Base-by-base conservation (phyloP, 108 stramenopile genomes). In the Nannochloropsis oceanica region DNA sequence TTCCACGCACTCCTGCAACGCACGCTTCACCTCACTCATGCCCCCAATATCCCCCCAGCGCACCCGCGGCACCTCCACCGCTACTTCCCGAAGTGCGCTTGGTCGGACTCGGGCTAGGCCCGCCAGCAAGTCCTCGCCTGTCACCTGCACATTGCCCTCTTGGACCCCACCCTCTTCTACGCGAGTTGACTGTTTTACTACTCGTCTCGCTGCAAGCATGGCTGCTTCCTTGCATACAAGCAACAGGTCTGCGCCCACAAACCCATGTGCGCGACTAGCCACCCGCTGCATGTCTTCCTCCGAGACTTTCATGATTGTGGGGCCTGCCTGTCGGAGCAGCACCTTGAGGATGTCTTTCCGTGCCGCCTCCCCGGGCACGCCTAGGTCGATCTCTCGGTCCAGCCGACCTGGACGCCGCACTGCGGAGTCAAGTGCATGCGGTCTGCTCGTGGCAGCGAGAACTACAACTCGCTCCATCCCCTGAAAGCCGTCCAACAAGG, bases 1-100 rank as follows among this genome's bases (percentile, higher is more conserved):
- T 59, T 92, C 92, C 50, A 92, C 86, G 42, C 42, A 82, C 84
- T 91, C 88, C 25, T 44, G 43, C 73, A 92, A 44, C 44, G 44
- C 43, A 86, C 90, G 91, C 91, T 92, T 92, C 18, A 92, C 92
- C 42, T 42, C 83, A 18, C 86, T 84, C 89, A 91, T 88, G 44
- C 93, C 93, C 20, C 90, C 91, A 42, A 93, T 90, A 43, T 92
- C 89, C 10, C 44, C 84, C 91, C 91, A 91, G 8, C 43, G 42
- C 25, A 89, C 89, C 34, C 44, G 42, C 43, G 91, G 90, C 43
- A 91, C 90, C 80, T 90, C 90, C 25, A 89, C 89, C 24, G 90
- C 84, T 14, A 91, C 89, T 84, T 91, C 91, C 13, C 90, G 82
- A 43, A 91, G 44, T 11, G 86, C 89, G 43, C 89, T 90, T 13